A percentile compares a stretch with the other conserved stretches of the same genome.
phyloP scores from a whole-genome alignment of 768 basidiomycete genomes.

The Vararia minispora region DNA sequence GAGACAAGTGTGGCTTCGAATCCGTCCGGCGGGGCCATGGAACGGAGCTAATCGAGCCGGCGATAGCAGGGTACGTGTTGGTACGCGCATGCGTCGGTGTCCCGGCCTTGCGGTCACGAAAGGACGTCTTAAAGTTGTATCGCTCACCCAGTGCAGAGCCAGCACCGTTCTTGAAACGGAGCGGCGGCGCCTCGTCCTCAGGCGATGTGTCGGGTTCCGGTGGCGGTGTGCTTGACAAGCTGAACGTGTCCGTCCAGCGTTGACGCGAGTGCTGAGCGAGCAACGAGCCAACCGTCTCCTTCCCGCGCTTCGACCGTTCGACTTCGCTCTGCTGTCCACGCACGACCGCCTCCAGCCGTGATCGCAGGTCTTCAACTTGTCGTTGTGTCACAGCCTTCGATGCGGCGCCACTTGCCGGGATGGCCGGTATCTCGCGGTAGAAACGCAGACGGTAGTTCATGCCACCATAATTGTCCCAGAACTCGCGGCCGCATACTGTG shows the following conservation, averaged over 20 bases:
- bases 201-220: conserved; percentile 8
- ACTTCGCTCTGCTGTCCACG: conserved; percentile 23
- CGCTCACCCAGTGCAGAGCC: conserved; percentile 36
- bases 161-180: conserved; percentile 19
- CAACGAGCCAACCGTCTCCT: conserved; percentile 19
- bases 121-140: conserved; percentile 46
- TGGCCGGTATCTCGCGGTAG: conserved; percentile 22
- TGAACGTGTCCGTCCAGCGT: no score
- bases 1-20: not conserved
- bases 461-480: conserved; percentile 88
- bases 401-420: conserved; percentile 19
- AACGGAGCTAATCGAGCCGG: conserved; percentile 23
- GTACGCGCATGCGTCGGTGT: conserved; percentile 25
- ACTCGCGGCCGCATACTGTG: conserved; percentile 56
- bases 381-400: conserved; percentile 4
- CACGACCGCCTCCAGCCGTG: conserved; percentile 56
- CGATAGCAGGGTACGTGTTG: conserved; percentile 35
- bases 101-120: conserved; percentile 24
- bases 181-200: conserved; percentile 5
- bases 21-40: conserved; percentile 23
- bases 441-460: conserved; percentile 75
- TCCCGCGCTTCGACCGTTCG: conserved; percentile 39
- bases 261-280: conserved; percentile 14
- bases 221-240: conserved; percentile 12
- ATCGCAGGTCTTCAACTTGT: conserved; percentile 50